Conservation (phyloP, 2,329 filamentous ascomycete genomes). For the Seiridium cupressi region DNA sequence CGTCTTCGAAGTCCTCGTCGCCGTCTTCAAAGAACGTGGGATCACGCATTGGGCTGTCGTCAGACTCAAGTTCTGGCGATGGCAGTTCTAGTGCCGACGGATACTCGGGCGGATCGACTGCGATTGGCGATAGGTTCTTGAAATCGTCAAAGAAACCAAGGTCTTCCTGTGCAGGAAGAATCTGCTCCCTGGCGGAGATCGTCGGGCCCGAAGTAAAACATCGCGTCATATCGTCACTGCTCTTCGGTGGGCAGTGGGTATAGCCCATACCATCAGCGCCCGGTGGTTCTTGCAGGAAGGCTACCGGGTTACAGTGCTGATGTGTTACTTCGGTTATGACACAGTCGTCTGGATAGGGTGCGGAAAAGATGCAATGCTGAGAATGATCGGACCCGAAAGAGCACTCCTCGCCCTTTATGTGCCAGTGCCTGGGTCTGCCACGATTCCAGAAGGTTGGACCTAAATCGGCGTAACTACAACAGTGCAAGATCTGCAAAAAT, state of each 20-base stretch:
- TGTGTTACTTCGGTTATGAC: conserved; percentile 8
- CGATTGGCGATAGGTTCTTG: too few relatives aligned
- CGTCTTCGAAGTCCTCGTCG: not conserved
- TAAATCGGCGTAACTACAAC: conserved; percentile 16
- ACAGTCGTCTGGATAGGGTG: conserved; percentile 12
- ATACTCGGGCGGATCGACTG: too few relatives aligned
- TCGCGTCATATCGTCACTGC: not conserved
- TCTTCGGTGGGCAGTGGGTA: not conserved
- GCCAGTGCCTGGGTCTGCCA: conserved; percentile 17
- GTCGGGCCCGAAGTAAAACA: too few relatives aligned
- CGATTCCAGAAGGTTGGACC: conserved; percentile 16
- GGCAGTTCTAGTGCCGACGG: too few relatives aligned
- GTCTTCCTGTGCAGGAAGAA: too few relatives aligned
- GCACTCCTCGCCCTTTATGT: conserved; percentile 18
- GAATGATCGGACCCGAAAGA: conserved; percentile 15
- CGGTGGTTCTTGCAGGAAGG: too few relatives aligned
- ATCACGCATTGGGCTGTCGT: too few relatives aligned
- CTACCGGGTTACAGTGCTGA: not conserved
- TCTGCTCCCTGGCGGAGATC: too few relatives aligned
- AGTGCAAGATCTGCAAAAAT: not conserved
- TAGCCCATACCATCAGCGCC: not conserved
- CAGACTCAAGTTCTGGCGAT: too few relatives aligned
- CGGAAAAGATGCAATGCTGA: conserved; percentile 22
- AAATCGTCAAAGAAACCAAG: too few relatives aligned
- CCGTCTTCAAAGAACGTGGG: not conserved